Evolutionary conservation across 108 stramenopile genomes (phyloP).

Genomic region (Fragilaria crotonensis): DNA sequence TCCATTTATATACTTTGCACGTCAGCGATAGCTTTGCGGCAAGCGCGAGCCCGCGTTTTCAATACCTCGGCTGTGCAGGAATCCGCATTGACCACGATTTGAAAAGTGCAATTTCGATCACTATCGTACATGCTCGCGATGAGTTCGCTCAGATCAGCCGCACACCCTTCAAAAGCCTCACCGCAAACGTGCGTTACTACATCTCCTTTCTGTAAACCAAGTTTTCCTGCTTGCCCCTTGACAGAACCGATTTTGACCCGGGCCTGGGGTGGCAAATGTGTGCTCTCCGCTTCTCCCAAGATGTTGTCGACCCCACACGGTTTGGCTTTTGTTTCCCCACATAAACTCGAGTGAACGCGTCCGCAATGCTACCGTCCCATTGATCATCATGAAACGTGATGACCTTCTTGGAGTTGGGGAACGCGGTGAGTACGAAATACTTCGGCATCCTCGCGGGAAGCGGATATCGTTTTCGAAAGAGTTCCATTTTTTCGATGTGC

Average conservation of each 20-base stretch:
- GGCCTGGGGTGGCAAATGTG: slow-evolving; percentile 13
- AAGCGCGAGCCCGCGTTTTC: neutral
- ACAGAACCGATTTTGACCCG: slow-evolving; percentile 42
- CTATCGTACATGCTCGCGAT: neutral
- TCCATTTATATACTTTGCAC: neutral
- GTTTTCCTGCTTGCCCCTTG: slow-evolving; percentile 48
- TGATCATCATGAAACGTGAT: slow-evolving; percentile 47
- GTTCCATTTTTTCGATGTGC: slow-evolving; percentile 7
- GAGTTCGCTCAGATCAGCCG: neutral
- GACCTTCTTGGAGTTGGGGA: slow-evolving; percentile 16
- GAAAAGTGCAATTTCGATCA: neutral
- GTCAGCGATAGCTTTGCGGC: neutral
- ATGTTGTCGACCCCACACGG: too few relatives aligned
- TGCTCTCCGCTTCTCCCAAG: too few relatives aligned
- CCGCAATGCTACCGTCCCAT: slow-evolving; percentile 67
- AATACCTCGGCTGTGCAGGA: neutral
- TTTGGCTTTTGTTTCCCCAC: too few relatives aligned
- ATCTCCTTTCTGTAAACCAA: slow-evolving; percentile 69
- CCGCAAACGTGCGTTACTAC: slow-evolving; percentile 78
- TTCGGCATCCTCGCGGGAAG: slow-evolving; percentile 68
- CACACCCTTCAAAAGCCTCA: slow-evolving; percentile 8
- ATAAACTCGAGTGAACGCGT: slow-evolving; percentile 59
- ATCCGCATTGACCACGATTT: neutral
- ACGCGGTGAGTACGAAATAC: slow-evolving; percentile 20
- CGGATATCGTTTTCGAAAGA: slow-evolving; percentile 41